Percentiles rank a stretch among this genome's conserved stretches.
Conservation (phyloP, 108 stramenopile species). For the Nitzschia inconspicua region DNA sequence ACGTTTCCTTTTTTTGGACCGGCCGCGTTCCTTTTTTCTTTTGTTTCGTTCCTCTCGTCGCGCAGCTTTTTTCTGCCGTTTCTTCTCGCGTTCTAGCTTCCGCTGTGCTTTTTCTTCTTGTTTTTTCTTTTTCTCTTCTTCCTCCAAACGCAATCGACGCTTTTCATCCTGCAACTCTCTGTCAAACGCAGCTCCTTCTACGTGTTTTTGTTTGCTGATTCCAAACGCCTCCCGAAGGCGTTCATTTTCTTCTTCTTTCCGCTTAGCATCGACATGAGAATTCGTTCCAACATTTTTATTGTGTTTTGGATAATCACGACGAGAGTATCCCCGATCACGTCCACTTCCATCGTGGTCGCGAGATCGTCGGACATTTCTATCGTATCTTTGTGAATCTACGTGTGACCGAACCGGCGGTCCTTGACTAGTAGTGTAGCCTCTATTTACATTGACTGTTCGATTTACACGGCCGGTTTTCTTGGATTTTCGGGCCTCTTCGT, state of each 20-base stretch:
- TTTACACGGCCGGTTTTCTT: not conserved
- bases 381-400: no score
- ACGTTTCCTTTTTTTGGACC: conserved; percentile 7
- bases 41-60: conserved; percentile 19
- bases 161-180: conserved; percentile 67
- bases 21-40: conserved; percentile 16
- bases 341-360: no score
- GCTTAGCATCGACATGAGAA: conserved; percentile 34
- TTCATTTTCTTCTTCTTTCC: conserved; percentile 54
- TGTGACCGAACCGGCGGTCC: no score
- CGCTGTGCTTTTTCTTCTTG: conserved; percentile 29
- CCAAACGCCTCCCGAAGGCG: conserved; percentile 66
- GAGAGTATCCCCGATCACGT: no score
- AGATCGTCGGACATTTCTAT: no score
- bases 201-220: conserved; percentile 48
- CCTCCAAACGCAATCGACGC: conserved; percentile 36
- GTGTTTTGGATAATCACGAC: not conserved
- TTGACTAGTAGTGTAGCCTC: no score
- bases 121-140: conserved; percentile 28
- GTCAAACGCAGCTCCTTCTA: conserved; percentile 82
- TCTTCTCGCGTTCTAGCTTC: conserved; percentile 40
- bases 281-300: conserved; percentile 25
- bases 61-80: conserved; percentile 32
- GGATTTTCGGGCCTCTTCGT: conserved; percentile 12
- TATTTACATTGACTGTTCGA: no score